Evolutionary conservation across 345 rosid species (phyloP).

Genomic region (Anastatica hierochuntica): DNA sequence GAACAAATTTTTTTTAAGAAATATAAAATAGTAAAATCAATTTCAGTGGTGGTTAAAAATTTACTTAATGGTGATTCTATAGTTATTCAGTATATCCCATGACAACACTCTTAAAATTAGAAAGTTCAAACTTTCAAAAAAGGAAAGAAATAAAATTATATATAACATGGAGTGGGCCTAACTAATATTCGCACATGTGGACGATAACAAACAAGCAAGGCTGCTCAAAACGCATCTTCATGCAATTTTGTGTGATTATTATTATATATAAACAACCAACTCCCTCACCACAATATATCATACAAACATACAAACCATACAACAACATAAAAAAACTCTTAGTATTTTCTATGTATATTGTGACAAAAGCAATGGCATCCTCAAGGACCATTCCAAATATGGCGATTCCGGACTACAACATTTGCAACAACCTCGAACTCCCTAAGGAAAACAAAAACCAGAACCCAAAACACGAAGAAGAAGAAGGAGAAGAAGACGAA

Average conservation of each 20-base stretch:
- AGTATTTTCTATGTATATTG: neutral
- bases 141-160: too few species aligned
- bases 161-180: neutral
- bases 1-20: too few species aligned
- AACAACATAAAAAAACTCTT: neutral
- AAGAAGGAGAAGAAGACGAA: constrained; percentile 8
- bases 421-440: constrained; percentile 20
- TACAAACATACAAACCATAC: neutral
- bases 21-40: too few species aligned
- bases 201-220: neutral
- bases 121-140: neutral
- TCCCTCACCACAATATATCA: constrained; percentile 1
- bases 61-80: too few species aligned
- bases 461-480: constrained; percentile 5
- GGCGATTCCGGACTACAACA: constrained; percentile 10
- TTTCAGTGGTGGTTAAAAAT: too few species aligned
- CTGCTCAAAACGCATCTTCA: constrained; percentile 16
- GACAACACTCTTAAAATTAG: neutral
- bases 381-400: constrained; percentile 17
- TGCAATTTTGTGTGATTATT: constrained; percentile 12
- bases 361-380: constrained; percentile 19
- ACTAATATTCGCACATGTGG: constrained; percentile 12
- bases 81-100: too few species aligned
- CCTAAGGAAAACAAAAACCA: constrained; percentile 3
- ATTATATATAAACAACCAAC: constrained; percentile 28